phyloP scores from a whole-genome alignment of 345 rosid genomes.

The Odontarrhena argentea region DNA sequence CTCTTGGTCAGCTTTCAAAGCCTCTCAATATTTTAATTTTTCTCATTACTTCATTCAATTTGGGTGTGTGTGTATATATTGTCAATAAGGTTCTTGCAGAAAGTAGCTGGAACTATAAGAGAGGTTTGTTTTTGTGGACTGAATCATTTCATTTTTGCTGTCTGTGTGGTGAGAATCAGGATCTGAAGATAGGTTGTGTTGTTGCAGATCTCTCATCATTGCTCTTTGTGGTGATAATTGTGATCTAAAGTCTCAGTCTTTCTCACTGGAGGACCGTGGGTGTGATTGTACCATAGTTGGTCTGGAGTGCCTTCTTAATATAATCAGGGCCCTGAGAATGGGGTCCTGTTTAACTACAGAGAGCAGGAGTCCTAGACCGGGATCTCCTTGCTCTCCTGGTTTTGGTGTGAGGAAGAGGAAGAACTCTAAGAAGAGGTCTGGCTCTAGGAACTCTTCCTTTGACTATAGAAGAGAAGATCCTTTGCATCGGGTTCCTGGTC shows the following conservation, averaged over 20 bases:
- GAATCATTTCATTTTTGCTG: slow-evolving; percentile 22
- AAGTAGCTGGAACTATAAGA: slow-evolving; percentile 19
- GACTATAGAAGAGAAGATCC: slow-evolving; percentile 71
- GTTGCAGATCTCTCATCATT: slow-evolving; percentile 33
- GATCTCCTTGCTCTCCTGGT: slow-evolving; percentile 75
- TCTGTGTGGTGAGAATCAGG: slow-evolving; percentile 26
- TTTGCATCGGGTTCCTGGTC: slow-evolving; percentile 73
- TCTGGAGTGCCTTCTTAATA: slow-evolving; percentile 91
- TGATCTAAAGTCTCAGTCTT: slow-evolving; percentile 61
- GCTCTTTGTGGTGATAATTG: slow-evolving; percentile 32
- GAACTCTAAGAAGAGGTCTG: slow-evolving; percentile 56
- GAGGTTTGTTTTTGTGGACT: slow-evolving; percentile 21
- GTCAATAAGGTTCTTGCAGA: slow-evolving; percentile 12
- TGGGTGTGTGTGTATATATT: slow-evolving; percentile 26
- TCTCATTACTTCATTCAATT: slow-evolving; percentile 18
- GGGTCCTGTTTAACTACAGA: slow-evolving; percentile 99
- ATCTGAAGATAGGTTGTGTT: slow-evolving; percentile 11
- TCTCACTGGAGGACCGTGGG: slow-evolving; percentile 64
- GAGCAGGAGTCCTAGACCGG: slow-evolving; percentile 87
- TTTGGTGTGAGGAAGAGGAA: slow-evolving; percentile 67
- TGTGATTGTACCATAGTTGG: slow-evolving; percentile 61
- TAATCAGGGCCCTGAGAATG: slow-evolving; percentile 99
- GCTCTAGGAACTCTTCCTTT: slow-evolving; percentile 64
- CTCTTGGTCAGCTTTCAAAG: slow-evolving; percentile 42
- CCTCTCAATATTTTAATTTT: slow-evolving; percentile 4